Percentiles rank a stretch among this genome's conserved stretches.
Conservation (phyloP, 495 filamentous ascomycete genomes). For the Staphylotrichum tortipilum region DNA sequence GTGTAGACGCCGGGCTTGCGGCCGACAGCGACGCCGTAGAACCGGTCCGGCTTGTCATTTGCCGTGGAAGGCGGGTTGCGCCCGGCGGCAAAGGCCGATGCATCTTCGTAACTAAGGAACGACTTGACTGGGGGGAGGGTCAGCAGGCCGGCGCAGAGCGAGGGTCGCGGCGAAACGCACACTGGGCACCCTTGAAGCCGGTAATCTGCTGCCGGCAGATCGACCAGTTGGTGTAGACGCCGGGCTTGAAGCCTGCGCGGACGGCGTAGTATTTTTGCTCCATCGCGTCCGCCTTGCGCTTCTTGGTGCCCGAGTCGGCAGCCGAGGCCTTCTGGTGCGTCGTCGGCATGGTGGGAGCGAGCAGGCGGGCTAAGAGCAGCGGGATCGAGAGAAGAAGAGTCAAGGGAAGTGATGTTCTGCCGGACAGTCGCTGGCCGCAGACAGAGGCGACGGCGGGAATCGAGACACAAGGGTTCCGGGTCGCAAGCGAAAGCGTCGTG, state of each 20-base stretch:
- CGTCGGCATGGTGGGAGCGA: background rate
- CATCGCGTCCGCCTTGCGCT: slow-evolving; percentile 31
- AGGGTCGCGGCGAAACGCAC: slow-evolving; percentile 33
- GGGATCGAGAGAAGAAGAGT: too few species aligned
- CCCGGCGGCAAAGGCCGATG: slow-evolving; percentile 66
- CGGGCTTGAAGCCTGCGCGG: slow-evolving; percentile 63
- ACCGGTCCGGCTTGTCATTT: slow-evolving; percentile 41
- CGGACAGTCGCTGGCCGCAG: too few species aligned
- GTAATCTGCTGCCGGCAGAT: slow-evolving; percentile 75
- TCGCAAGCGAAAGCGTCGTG: background rate
- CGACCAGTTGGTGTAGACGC: slow-evolving; percentile 77
- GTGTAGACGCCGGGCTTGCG: slow-evolving; percentile 80
- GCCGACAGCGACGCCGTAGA: slow-evolving; percentile 81
- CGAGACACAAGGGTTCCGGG: too few species aligned
- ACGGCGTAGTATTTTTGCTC: slow-evolving; percentile 81
- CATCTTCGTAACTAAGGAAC: slow-evolving; percentile 67
- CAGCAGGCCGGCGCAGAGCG: slow-evolving; percentile 2
- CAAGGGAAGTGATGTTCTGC: too few species aligned
- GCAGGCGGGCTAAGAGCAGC: background rate
- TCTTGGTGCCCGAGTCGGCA: slow-evolving; percentile 20
- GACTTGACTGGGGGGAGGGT: slow-evolving; percentile 58
- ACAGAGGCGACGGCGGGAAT: too few species aligned
- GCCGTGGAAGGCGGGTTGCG: slow-evolving; percentile 31
- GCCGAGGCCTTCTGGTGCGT: background rate
- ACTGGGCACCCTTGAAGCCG: slow-evolving; percentile 76